Conservation (phyloP, 345 rosid species). For the Gossypium mustelinum region DNA sequence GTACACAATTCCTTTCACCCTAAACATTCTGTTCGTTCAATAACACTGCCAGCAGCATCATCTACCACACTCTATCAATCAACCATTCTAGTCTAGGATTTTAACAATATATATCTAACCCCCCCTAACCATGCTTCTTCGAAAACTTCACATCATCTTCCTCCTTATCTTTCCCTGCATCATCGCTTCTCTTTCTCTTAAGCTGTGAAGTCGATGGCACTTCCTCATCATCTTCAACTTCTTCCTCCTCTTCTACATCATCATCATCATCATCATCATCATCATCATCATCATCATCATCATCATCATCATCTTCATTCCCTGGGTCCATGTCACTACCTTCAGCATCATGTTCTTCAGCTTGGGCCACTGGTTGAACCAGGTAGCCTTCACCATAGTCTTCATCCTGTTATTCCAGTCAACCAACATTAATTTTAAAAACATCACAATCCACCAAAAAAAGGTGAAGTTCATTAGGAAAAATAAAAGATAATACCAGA, state of each 20-base stretch:
- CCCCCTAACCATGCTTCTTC: slow-evolving; percentile 38
- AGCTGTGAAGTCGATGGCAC: slow-evolving; percentile 39
- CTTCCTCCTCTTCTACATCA: slow-evolving; percentile 46
- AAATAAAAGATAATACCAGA: no score
- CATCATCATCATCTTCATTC: slow-evolving; percentile 20
- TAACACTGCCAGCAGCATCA: slow-evolving; percentile 22
- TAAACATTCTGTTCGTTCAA: slow-evolving; percentile 9
- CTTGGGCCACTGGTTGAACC: slow-evolving; percentile 54
- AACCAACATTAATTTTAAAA: not conserved
- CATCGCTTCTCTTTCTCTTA: slow-evolving; percentile 54
- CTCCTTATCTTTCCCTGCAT: slow-evolving; percentile 23
- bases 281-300: slow-evolving; percentile 28
- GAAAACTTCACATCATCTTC: slow-evolving; percentile 35
- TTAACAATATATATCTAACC: slow-evolving; percentile 11
- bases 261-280: slow-evolving; percentile 40
- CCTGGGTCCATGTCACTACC: slow-evolving; percentile 45
- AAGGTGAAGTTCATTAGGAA: not conserved
- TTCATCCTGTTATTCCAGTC: slow-evolving; percentile 47
- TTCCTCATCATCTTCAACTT: slow-evolving; percentile 40
- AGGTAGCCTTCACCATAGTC: slow-evolving; percentile 55
- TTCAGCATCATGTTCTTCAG: slow-evolving; percentile 43
- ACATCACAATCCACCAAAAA: not conserved
- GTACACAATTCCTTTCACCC: slow-evolving; percentile 22
- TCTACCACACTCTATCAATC: slow-evolving; percentile 13
- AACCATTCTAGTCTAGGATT: slow-evolving; percentile 17